Evolutionary conservation across 352 stramenopile genomes (phyloP), one percentile per base, ranked within the genome.

Genomic region (Phytophthora cactorum): DNA sequence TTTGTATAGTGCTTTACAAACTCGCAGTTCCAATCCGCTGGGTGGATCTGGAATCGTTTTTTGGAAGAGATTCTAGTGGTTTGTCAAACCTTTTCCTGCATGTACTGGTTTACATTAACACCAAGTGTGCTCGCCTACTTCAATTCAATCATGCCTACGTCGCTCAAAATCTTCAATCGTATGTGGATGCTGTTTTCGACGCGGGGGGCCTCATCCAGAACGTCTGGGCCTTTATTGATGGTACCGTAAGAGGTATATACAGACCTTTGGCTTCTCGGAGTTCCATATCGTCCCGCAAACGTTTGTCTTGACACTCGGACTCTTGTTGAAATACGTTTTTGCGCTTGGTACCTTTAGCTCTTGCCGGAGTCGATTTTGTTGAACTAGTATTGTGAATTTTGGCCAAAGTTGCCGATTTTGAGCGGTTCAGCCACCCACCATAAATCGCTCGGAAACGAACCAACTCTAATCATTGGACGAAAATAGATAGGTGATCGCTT

Each of bases 51-150:
- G 54, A 59, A 15, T 8, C 9, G 5, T 6, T 58, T 44, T 70
- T 65, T 11, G 39, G 54, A 1, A 36, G 54, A 17, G 4, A 34
- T 12, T 14, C 63, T 31, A 70, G 54, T 38, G 54, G 49, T 32
- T 3, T 65, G 12, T 70, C 63, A 6, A 70, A 60, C 12, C 8
- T 65, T 5, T 70, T 65, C n/a, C 22, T 70, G 5, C 55, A 65
- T 22, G 32, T 56, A 1, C 8, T 65, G 9, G 27, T 7, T 3
- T 32, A 52, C n/a, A 43, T 59, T n/a, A 41, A 65, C 41, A 15
- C 2, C 5, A 65, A 54, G 22, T 64, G 41, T 34, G 17, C 22
- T 0, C 1, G 38, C 6, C 47, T 65, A 9, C 54, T 65, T 2
- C 39, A 41, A 10, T 65, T 70, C 43, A 59, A 65, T 14, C 47